phyloP scores from a whole-genome alignment of 441 rosid species.

The Populus tomentosa region DNA sequence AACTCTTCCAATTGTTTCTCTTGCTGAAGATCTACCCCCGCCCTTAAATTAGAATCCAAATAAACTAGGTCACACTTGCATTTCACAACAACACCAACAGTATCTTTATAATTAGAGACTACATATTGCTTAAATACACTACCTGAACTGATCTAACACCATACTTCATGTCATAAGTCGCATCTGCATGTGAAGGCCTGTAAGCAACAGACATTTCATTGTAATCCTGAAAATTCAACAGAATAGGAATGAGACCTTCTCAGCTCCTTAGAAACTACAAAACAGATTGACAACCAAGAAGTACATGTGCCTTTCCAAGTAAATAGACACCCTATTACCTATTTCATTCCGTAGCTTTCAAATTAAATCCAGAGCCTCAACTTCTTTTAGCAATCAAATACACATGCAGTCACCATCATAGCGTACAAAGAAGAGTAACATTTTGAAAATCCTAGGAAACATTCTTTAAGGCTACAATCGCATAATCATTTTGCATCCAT shows the following conservation, averaged over 20 bases:
- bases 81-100: neutral
- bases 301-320: neutral
- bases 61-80: constrained; percentile 1
- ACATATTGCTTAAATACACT: neutral
- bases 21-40: constrained; percentile 98
- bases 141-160: constrained; percentile 97
- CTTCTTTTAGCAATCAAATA: neutral
- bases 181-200: constrained; percentile 98
- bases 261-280: neutral
- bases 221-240: constrained; percentile 63
- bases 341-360: neutral
- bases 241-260: neutral
- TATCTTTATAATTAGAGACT: neutral
- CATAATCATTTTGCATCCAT: neutral
- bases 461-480: no score
- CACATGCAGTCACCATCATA: neutral
- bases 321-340: neutral
- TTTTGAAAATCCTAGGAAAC: neutral
- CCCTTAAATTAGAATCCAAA: constrained; percentile 52
- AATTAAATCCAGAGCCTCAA: neutral
- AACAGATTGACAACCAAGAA: neutral
- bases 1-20: constrained; percentile 98
- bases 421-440: neutral
- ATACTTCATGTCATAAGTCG: constrained; percentile 98
- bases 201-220: constrained; percentile 91